phyloP scores from a whole-genome alignment of 2,329 filamentous ascomycete genomes.

The Cadophora sp. region DNA sequence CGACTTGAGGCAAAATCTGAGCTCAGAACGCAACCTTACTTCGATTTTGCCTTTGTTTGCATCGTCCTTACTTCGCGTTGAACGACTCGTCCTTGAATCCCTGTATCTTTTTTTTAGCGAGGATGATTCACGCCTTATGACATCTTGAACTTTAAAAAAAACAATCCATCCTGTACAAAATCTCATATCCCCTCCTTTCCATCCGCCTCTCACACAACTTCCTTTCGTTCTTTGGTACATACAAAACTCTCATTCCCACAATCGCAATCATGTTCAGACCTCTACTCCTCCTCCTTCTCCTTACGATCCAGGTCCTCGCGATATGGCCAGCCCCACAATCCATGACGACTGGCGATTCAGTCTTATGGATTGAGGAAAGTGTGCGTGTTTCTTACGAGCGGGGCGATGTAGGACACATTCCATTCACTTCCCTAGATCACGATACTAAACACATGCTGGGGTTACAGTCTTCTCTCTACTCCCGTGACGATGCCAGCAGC shows the following conservation, averaged over 20 bases:
- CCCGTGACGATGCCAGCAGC: not conserved
- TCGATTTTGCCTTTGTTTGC: not conserved
- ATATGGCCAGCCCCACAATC: constrained; percentile 26
- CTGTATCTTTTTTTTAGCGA: not conserved
- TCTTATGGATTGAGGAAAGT: constrained; percentile 21
- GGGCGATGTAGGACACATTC: constrained; percentile 9
- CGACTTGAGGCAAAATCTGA: not conserved
- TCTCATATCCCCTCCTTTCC: not conserved
- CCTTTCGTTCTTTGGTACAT: not conserved
- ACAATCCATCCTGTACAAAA: too few relatives aligned
- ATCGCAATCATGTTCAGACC: constrained; percentile 17
- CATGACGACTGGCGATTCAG: constrained; percentile 15
- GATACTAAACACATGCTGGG: constrained; percentile 39
- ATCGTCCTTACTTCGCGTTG: not conserved
- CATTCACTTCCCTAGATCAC: not conserved
- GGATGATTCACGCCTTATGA: not conserved
- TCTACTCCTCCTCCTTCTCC: constrained; percentile 17
- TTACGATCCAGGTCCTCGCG: constrained; percentile 13
- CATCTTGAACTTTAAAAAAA: not conserved
- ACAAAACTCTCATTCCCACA: too few relatives aligned
- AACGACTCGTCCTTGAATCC: not conserved
- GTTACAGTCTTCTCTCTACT: constrained; percentile 32
- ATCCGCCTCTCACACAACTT: not conserved
- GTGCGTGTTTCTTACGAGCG: constrained; percentile 19
- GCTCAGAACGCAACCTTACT: not conserved